A percentile compares a stretch with the other conserved stretches of the same genome.
Conservation (phyloP, 2,329 filamentous ascomycete species). For the Paracoccidioides lutzii region DNA sequence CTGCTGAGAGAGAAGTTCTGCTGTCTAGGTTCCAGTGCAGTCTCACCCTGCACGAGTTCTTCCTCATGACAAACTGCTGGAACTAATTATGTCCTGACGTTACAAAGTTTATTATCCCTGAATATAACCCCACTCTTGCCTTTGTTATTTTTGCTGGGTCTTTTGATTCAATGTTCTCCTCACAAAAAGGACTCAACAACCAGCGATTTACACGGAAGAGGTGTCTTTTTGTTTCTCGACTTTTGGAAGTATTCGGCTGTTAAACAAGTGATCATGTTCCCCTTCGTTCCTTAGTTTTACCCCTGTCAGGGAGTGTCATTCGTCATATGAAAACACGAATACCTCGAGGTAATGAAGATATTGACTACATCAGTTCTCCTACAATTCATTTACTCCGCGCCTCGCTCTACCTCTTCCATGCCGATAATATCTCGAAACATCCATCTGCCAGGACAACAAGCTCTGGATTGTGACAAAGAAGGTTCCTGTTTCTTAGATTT, state of each 20-base stretch:
- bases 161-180: background rate
- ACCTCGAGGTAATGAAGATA: background rate
- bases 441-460: no score
- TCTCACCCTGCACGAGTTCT: background rate
- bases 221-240: background rate
- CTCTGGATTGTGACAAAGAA: background rate
- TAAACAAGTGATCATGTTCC: constrained; percentile 7
- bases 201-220: background rate
- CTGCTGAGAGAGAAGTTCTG: background rate
- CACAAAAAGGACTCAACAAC: background rate
- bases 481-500: background rate
- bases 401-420: background rate
- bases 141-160: background rate
- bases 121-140: background rate
- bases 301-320: background rate
- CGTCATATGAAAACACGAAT: background rate
- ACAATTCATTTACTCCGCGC: background rate
- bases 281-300: background rate
- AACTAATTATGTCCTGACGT: background rate
- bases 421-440: background rate
- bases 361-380: background rate
- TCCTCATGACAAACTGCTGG: background rate
- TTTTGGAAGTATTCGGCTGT: background rate
- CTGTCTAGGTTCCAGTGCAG: background rate
- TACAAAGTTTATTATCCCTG: background rate